Evolutionary conservation across 139 green algal species (phyloP).

Genomic region (Yamagishiella unicocca): DNA sequence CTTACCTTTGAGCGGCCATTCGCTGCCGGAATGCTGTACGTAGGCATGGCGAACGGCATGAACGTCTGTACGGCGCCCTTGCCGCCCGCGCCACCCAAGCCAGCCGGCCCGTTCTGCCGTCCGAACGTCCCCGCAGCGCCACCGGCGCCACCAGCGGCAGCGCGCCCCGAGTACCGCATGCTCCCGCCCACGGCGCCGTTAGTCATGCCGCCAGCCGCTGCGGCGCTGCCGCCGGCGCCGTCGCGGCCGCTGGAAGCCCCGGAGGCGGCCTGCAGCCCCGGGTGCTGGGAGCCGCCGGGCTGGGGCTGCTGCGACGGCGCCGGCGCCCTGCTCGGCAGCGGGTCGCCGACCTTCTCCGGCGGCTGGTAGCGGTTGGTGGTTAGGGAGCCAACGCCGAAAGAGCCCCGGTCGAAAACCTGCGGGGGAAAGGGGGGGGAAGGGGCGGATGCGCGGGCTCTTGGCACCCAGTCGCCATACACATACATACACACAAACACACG

Average conservation of each 20-base stretch:
- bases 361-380: conserved; percentile 73
- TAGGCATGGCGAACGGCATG: conserved; percentile 62
- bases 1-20: conserved; percentile 9
- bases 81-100: background rate
- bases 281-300: background rate
- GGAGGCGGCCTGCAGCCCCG: background rate
- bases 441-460: background rate
- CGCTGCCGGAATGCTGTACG: conserved; percentile 59
- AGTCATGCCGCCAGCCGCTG: background rate
- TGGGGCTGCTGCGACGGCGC: background rate
- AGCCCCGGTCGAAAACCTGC: conserved; percentile 76
- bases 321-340: conserved; percentile 45
- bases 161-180: conserved; percentile 28
- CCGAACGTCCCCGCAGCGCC: background rate
- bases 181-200: background rate
- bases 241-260: background rate
- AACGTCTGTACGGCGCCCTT: conserved; percentile 36
- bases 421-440: background rate
- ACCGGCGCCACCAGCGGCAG: background rate
- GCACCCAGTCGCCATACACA: too few species aligned
- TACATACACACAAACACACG: too few species aligned
- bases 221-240: background rate
- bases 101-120: background rate
- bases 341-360: conserved; percentile 66
- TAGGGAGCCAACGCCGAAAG: conserved; percentile 77